Percentiles rank a stretch among this genome's conserved stretches.
These are phyloP conservation scores for Termitomyces eurrhizus DNA, from an alignment of 768 basidiomycete genomes.

Conservation along the genomic window DNA sequence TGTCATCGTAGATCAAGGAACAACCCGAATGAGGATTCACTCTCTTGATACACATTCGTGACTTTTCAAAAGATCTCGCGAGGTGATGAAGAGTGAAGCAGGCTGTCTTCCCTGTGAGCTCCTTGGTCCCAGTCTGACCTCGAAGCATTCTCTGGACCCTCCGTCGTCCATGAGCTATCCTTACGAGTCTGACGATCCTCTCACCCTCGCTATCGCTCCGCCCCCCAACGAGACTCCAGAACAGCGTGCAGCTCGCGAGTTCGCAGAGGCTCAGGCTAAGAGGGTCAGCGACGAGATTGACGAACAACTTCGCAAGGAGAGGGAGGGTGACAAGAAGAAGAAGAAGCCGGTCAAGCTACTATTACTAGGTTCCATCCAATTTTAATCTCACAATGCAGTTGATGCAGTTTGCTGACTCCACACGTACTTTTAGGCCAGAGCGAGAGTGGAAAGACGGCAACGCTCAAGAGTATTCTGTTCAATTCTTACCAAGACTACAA, in stretches of 20 bases:
- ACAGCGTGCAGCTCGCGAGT: constrained; percentile 51
- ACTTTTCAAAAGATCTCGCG: constrained; percentile 14
- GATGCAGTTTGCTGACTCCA: background rate
- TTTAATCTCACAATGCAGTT: background rate
- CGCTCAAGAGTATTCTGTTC: constrained; percentile 57
- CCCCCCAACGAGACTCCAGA: constrained; percentile 60
- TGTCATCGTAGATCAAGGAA: constrained; percentile 11
- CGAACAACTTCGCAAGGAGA: constrained; percentile 64
- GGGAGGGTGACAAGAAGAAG: constrained; percentile 52
- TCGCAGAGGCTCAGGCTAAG: constrained; percentile 59
- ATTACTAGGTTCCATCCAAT: constrained; percentile 49
- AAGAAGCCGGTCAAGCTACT: constrained; percentile 71
- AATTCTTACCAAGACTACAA: background rate
- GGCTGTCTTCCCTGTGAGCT: constrained; percentile 18
- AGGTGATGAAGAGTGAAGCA: constrained; percentile 18
- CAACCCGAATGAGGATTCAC: constrained; percentile 16
- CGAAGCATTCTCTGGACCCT: constrained; percentile 11
- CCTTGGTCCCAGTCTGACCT: constrained; percentile 13
- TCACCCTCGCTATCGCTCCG: constrained; percentile 56
- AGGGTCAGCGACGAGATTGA: constrained; percentile 72
- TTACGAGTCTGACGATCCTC: constrained; percentile 52
- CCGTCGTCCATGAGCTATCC: constrained; percentile 24
- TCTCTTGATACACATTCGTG: constrained; percentile 9
- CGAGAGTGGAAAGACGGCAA: constrained; percentile 79
- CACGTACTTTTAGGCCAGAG: constrained; percentile 44